Evolutionary conservation across 2,329 filamentous ascomycete species (phyloP), one percentile per base, ranked within the genome.

Genomic region (Bretziella fagacearum): DNA sequence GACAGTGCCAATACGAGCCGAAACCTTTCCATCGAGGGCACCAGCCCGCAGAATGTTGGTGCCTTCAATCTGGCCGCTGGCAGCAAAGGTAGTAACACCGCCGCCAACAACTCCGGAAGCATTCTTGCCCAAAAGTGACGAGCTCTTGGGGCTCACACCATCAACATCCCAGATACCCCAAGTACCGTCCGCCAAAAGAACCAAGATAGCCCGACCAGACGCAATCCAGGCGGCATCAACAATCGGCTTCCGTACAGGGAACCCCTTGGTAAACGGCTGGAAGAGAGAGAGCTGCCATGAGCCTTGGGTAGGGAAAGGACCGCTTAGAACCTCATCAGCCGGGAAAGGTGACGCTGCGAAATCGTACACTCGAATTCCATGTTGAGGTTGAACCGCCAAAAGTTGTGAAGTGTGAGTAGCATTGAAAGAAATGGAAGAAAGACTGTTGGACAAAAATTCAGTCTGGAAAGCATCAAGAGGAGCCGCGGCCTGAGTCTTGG

Each of bases 91-190:
- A 13, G 76, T 76, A 50, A 74, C 60, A 2, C 74, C 72, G 2
- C 73, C 73, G 29, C 75, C 75, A 15, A 66, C 65, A 27, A 76
- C 64, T 4, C 72, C 71, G 42, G 66, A 61, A 48, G 65, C 65
- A 26, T 71, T 60, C 53, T 68, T 72, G 33, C 63, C 68, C 20
- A 73, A 65, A 3, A 74, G 58, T 0, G 64, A 57, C 49, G 65
- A 58, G 41, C 65, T 58, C 29, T 66, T 58, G 1, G 73, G 70
- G 32, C 69, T 70, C 25, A 65, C 65, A 6, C 74, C 72, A 52
- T 79, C 73, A 37, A 80, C 66, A 54, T 80, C 76, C 76, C 76
- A 80, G 27, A 80, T 71, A 11, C 74, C 77, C 77, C 77, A 80
- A 56, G 76, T 74, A 5, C 76, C 77, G 53, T 80, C 77, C 1